Evolutionary conservation across 2,329 filamentous ascomycete genomes (phyloP).

Genomic region (Fusarium nisikadoi): DNA sequence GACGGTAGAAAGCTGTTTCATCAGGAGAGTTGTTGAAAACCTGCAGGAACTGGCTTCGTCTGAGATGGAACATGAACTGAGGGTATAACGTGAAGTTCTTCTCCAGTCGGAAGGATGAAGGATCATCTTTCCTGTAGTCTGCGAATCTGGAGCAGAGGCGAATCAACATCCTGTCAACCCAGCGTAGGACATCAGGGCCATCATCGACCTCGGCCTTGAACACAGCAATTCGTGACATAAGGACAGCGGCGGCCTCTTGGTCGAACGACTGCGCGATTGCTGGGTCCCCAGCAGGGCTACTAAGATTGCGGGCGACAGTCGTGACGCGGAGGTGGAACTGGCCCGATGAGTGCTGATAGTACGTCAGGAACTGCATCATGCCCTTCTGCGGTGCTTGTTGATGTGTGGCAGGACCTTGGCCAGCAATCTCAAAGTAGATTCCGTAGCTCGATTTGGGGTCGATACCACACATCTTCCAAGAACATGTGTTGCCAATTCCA

Average conservation of each 20-base stretch:
- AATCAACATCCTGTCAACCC: constrained; percentile 99
- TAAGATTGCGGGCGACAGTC: constrained; percentile 89
- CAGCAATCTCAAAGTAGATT: constrained; percentile 97
- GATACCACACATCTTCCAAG: constrained; percentile 99
- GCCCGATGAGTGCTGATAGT: constrained; percentile 97
- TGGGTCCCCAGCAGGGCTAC: constrained; percentile 92
- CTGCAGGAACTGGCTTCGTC: constrained; percentile 95
- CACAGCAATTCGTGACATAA: constrained; percentile 99
- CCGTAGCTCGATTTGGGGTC: constrained; percentile 94
- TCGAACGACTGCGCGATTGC: constrained; percentile 97
- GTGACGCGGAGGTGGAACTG: constrained; percentile 97
- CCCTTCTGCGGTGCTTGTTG: constrained; percentile 90
- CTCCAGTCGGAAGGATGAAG: constrained; percentile 94
- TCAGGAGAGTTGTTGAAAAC: constrained; percentile 99
- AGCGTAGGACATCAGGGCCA: constrained; percentile 95
- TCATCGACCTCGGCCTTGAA: constrained; percentile 99
- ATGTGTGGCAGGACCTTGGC: constrained; percentile 87
- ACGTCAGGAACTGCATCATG: constrained; percentile 98
- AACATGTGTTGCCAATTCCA: constrained; percentile 97
- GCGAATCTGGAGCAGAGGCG: constrained; percentile 95
- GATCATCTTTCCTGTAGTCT: constrained; percentile 97
- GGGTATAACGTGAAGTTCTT: constrained; percentile 99
- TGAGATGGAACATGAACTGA: constrained; percentile 99
- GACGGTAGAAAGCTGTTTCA: constrained; percentile 98
- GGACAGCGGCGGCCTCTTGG: constrained; percentile 94